Base-by-base conservation (phyloP, 768 basidiomycete species). In the Amanita molliuscula region DNA sequence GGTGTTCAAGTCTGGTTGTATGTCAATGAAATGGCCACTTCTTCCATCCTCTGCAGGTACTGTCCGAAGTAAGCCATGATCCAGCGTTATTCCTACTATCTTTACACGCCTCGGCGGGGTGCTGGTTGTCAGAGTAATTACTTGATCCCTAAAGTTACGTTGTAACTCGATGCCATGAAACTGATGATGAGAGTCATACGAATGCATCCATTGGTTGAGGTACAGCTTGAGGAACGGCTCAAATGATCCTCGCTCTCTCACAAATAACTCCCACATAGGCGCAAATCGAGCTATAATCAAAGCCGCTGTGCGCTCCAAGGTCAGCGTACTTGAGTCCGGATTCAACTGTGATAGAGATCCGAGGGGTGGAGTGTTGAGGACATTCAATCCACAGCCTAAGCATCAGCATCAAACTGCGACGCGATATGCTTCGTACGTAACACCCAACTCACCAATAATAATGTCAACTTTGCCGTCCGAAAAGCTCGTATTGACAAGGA, bases 1-100 rank as follows among this genome's bases (percentile, higher is more conserved):
- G 59, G 90, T 90, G 62, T 99, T 99, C 44, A 93, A 91, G 59
- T 97, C 93, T 1, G 96, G 96, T 62, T 96, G 96, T 16, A 99
- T 66, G 65, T 99, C 93, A 47, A 97, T 83, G 60, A 77, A 94
- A 21, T 68, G 71, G 53, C 63, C 50, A 49, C 67, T 58, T 35
- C 53, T 44, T 23, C 20, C 31, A 6, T 25, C 41, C 26, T 46
- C 51, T 20, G 28, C 48, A 2, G 81, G 81, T 31, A 88, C 63
- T 6, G 94, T 96, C 45, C 90, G 78, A 51, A 99, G 67, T 28
- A 97, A 69, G 0, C 96, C 95, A 59, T 94, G 74, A 53, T 97
- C 90, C 2, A 77, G 70, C 0, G 94, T 94, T 59, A 99, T 89
- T 8, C 90, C 86, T 2, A 78, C 67, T 51, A 98, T 90, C 21